Percentiles rank a stretch among this genome's conserved stretches.
These are phyloP conservation scores for Lichtheimia ramosa DNA, from an alignment of 371 early-diverging fungal species.

Conservation along the genomic window DNA sequence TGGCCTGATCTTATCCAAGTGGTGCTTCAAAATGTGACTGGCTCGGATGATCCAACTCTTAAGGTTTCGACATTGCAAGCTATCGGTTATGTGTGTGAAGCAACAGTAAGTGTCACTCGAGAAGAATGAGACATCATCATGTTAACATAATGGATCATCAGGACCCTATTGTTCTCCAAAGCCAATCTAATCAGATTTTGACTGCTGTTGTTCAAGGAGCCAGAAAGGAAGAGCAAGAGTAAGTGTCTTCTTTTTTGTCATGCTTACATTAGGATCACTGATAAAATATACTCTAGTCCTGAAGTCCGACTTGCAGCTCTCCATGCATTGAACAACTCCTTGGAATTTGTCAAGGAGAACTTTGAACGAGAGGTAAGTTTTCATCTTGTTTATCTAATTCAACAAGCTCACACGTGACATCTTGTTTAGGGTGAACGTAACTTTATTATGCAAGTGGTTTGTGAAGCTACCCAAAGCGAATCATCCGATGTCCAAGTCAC, in stretches of 20 bases:
- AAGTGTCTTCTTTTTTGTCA: conserved; percentile 19
- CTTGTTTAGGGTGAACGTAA: conserved; percentile 79
- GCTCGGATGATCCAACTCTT: conserved; percentile 56
- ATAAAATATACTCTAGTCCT: conserved; percentile 42
- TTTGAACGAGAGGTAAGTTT: conserved; percentile 76
- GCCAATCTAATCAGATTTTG: conserved; percentile 84
- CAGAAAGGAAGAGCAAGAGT: conserved; percentile 82
- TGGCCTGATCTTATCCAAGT: conserved; percentile 86
- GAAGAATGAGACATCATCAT: not conserved
- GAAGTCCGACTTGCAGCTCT: conserved; percentile 89
- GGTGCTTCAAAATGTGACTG: conserved; percentile 73
- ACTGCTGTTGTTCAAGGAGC: conserved; percentile 94
- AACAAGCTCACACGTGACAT: not conserved
- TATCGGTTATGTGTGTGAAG: conserved; percentile 91
- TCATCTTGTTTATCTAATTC: not conserved
- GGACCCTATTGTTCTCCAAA: conserved; percentile 74
- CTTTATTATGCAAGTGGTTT: conserved; percentile 97
- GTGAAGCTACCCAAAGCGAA: conserved; percentile 88
- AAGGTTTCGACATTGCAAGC: conserved; percentile 82
- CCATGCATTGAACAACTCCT: conserved; percentile 87
- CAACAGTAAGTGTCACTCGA: conserved; percentile 59
- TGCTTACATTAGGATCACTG: not conserved
- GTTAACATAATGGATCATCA: conserved; percentile 16
- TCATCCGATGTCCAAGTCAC: conserved; percentile 76
- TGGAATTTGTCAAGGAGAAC: conserved; percentile 90